Percentiles rank a stretch among this genome's conserved stretches.
phyloP scores from a whole-genome alignment of 768 basidiomycete genomes.

The Phaeotremella fagi region DNA sequence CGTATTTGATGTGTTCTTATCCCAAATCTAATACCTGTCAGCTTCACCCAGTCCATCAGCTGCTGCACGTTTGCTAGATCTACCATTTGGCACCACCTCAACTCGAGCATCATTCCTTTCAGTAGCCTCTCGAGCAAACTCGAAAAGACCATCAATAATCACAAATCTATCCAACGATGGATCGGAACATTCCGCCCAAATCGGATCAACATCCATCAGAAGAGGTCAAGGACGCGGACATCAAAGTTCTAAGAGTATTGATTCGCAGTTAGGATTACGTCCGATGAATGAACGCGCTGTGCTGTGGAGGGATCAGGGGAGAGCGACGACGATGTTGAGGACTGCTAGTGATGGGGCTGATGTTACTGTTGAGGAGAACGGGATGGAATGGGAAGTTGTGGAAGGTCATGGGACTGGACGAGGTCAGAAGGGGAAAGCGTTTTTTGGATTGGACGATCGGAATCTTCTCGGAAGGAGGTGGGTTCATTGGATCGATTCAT shows the following conservation, averaged over 20 bases:
- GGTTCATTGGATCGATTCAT: neutral
- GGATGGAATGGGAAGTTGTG: constrained; percentile 36
- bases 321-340: constrained; percentile 24
- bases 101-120: constrained; percentile 20
- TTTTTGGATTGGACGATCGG: neutral
- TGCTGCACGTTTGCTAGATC: constrained; percentile 7
- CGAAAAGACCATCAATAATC: constrained; percentile 29
- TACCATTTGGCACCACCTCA: constrained; percentile 1
- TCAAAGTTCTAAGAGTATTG: too few relatives aligned
- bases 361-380: constrained; percentile 30
- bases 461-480: constrained; percentile 13
- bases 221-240: too few relatives aligned
- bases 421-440: constrained; percentile 7
- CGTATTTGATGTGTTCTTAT: neutral
- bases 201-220: too few relatives aligned
- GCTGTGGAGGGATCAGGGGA: constrained; percentile 22
- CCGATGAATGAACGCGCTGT: constrained; percentile 15
- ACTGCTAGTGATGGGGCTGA: constrained; percentile 41
- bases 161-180: constrained; percentile 27
- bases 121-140: constrained; percentile 8
- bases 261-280: neutral
- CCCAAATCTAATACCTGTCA: neutral
- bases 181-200: constrained; percentile 16
- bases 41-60: constrained; percentile 23
- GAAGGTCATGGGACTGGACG: constrained; percentile 33